A percentile compares a stretch with the other conserved stretches of the same genome.
phyloP scores from a whole-genome alignment of 1,284 basidiomycete species.

The Cryptococcus sp. region DNA sequence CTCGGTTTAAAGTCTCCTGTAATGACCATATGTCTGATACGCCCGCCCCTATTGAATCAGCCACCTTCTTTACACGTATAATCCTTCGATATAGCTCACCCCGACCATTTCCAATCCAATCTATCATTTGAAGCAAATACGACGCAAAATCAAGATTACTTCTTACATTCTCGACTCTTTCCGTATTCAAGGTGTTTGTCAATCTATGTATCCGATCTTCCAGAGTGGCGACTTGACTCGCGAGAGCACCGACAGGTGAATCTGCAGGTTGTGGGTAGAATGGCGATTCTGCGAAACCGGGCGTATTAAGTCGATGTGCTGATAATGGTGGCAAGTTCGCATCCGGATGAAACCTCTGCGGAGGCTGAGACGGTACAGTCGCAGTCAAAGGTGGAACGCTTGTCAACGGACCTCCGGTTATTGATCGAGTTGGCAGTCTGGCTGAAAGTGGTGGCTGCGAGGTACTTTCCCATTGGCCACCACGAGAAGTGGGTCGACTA shows the following conservation, averaged over 20 bases:
- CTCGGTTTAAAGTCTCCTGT: slow-evolving; percentile 22
- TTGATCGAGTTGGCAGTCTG: not conserved
- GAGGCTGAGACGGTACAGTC: not conserved
- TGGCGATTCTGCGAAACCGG: slow-evolving; percentile 20
- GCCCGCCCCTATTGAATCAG: not conserved
- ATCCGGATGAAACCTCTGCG: not conserved
- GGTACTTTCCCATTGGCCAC: not conserved
- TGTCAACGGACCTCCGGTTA: not conserved
- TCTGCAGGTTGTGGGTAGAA: slow-evolving; percentile 19
- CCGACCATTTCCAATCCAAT: slow-evolving; percentile 19
- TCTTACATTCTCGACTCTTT: slow-evolving; percentile 29
- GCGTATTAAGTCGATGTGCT: slow-evolving; percentile 5
- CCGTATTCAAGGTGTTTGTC: slow-evolving; percentile 20
- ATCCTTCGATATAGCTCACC: slow-evolving; percentile 11
- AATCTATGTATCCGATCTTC: slow-evolving; percentile 30
- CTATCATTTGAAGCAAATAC: slow-evolving; percentile 30
- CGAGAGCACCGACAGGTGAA: slow-evolving; percentile 12
- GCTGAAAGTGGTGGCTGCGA: not conserved
- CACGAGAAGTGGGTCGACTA: not conserved
- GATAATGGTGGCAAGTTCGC: slow-evolving; percentile 5
- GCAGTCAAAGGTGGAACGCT: not conserved
- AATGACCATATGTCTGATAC: slow-evolving; percentile 15
- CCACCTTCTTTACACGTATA: too few species aligned
- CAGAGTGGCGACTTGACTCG: slow-evolving; percentile 21
- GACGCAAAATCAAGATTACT: slow-evolving; percentile 26